Base-by-base conservation (phyloP, 352 stramenopile genomes). In the Phytophthora pinifolia region DNA sequence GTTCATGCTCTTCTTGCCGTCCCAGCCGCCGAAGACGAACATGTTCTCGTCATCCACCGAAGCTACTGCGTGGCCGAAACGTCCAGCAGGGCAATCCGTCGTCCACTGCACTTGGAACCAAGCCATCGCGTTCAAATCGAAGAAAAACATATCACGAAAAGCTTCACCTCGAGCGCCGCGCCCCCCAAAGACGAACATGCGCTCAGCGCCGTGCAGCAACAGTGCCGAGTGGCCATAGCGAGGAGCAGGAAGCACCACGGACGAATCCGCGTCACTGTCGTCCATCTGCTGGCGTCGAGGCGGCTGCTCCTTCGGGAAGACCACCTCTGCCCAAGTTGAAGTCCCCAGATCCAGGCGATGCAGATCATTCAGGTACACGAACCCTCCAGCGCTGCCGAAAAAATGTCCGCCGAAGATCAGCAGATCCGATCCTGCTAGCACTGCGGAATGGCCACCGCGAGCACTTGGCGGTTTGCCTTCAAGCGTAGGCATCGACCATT, bases 321-420 rank as follows among this genome's bases (percentile, higher is more conserved):
- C 56, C 48, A 91, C 72, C 62, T 89, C 76, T 17, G 71, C 62
- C 83, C 83, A 93, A 13, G 74, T 74, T 32, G 88, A 91, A 9
- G 73, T 90, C 50, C 81, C 72, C 10, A 96, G 69, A 70, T 97
- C 87, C 27, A 97, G 70, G 0, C 88, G 74, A 56, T 92, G 83
- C n/a, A 89, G 68, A 54, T 97, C 90, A 51, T 96, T 96, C 18
- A 97, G 65, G 70, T 97, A 97, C 35, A 83, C 76, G 55, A 97
- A 97, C 10, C 57, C 62, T 18, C 84, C 82, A 9, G 88, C 73
- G 54, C 82, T 86, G 27, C 88, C 79, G 63, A 96, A 97, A 70
- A 81, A 96, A 51, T 94, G 83, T 1, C 89, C 89, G 18, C 90
- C 90, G 63, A 97, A 97, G 25, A 97, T 57, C 18, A 97, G 67